Conservation (phyloP, 345 rosid species). For the Kandelia obovata region DNA sequence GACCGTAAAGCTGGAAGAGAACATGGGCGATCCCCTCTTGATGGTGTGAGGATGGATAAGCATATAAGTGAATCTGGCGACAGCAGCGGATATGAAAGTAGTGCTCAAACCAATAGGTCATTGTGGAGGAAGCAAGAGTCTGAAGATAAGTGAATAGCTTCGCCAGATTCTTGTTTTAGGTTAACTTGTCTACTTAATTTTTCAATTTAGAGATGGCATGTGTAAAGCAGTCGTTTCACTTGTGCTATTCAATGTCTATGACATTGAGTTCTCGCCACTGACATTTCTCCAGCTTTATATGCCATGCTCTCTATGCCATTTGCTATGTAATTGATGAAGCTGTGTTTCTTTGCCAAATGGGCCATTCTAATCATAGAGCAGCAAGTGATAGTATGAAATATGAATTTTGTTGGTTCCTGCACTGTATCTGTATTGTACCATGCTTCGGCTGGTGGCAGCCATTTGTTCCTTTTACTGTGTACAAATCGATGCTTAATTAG, state of each 20-base stretch:
- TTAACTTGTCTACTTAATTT: not conserved
- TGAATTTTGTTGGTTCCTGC: no score
- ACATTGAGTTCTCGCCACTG: not conserved
- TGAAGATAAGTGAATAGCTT: constrained; percentile 39
- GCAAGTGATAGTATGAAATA: no score
- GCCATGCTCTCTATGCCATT: not conserved
- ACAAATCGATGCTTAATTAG: no score
- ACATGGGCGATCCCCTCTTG: constrained; percentile 31
- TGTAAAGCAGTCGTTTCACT: no score
- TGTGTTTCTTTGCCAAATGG: not conserved
- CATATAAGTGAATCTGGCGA: constrained; percentile 64
- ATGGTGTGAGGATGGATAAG: constrained; percentile 40
- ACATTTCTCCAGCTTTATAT: no score
- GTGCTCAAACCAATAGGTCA: constrained; percentile 38
- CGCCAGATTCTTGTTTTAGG: constrained; percentile 13
- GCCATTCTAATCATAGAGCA: not conserved
- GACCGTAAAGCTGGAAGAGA: constrained; percentile 57
- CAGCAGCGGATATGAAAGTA: constrained; percentile 74
- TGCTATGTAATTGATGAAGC: not conserved
- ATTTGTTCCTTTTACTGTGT: no score
- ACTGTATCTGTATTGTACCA: no score
- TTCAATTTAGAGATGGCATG: constrained; percentile 6
- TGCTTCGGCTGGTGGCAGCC: no score
- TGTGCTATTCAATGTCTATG: not conserved
- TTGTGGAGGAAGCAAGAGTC: constrained; percentile 44